phyloP scores from a whole-genome alignment of 2,329 filamentous ascomycete genomes.

The Sordariomycetes sp. region DNA sequence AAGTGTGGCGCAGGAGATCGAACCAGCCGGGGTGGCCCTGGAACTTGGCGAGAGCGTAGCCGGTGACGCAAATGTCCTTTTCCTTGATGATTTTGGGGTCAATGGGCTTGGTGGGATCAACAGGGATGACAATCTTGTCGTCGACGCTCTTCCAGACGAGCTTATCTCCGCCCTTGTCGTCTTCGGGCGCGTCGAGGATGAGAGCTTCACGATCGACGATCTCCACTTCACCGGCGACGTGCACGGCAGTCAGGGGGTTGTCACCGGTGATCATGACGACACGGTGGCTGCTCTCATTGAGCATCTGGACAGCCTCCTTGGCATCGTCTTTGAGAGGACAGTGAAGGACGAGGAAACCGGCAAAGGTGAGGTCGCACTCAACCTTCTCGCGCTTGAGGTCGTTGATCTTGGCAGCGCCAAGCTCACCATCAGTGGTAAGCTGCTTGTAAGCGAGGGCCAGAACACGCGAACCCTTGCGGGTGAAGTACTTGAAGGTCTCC shows the following conservation, averaged over 20 bases:
- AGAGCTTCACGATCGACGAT: constrained; percentile 94
- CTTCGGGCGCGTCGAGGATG: constrained; percentile 89
- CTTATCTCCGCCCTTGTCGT: constrained; percentile 70
- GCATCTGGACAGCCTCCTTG: constrained; percentile 86
- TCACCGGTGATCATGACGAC: constrained; percentile 99
- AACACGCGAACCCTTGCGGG: constrained; percentile 88
- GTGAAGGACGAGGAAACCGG: constrained; percentile 90
- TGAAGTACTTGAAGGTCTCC: constrained; percentile 98
- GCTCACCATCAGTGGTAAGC: constrained; percentile 69
- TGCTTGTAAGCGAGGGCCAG: constrained; percentile 92
- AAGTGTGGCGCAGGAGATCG: constrained; percentile 76
- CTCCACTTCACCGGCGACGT: constrained; percentile 91
- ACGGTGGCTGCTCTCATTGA: constrained; percentile 97
- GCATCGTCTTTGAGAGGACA: constrained; percentile 96
- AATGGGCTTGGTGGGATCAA: constrained; percentile 73
- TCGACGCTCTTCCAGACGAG: constrained; percentile 94
- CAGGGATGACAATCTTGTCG: constrained; percentile 76
- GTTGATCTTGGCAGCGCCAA: constrained; percentile 80
- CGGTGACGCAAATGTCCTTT: constrained; percentile 93
- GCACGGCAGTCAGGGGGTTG: constrained; percentile 91
- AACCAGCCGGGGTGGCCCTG: constrained; percentile 68
- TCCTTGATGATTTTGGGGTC: constrained; percentile 70
- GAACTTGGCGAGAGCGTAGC: constrained; percentile 86
- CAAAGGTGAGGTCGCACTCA: constrained; percentile 76
- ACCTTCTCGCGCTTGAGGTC: constrained; percentile 90